Evolutionary conservation across 1,284 basidiomycete species (phyloP), one percentile per base, ranked within the genome.

Genomic region (Boletellus dicymbophilus): DNA sequence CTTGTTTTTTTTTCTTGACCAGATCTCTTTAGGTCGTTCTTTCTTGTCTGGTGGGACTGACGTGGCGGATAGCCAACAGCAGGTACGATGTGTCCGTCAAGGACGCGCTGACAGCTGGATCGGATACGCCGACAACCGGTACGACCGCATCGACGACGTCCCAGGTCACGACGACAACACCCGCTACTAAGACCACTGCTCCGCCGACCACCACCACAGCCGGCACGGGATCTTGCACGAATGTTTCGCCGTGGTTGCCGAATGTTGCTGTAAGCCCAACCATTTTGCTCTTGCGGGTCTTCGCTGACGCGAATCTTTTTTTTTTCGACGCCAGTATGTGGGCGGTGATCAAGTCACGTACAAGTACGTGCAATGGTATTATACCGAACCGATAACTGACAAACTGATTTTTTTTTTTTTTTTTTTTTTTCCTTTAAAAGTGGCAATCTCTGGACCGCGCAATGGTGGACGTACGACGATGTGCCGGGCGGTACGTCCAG

Each of bases 171-270:
- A 63, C 62, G n/a, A 33, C 16, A 15, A n/a, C n/a, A 8, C 31
- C 31, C 10, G 31, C 31, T 1, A 31, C 30, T 31, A 18, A 15
- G 31, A 72, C 40, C 5, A 7, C 22, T 5, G 6, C 37, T 22
- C n/a, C n/a, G n/a, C n/a, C n/a, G n/a, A n/a, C n/a, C n/a, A 30
- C 48, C 5, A 59, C 26, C 3, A 60, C 58, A 16, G n/a, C 40
- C 3, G 25, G 55, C 3, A 41, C 51, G 0, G 51, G 74, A 12
- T 72, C 67, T 57, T 84, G 82, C 54, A 66, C 70, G 0, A 72
- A 75, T 11, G 70, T 80, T 37, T 63, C 75, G 11, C 57, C 77
- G 0, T 84, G 82, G 82, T 61, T 66, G 22, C 66, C 68, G 25
- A 61, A 61, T 16, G 63, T 73, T 18, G 69, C 74, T 6, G 80